Evolutionary conservation across 441 rosid genomes (phyloP), one percentile per base, ranked within the genome.

Genomic region (Metrosideros polymorpha): DNA sequence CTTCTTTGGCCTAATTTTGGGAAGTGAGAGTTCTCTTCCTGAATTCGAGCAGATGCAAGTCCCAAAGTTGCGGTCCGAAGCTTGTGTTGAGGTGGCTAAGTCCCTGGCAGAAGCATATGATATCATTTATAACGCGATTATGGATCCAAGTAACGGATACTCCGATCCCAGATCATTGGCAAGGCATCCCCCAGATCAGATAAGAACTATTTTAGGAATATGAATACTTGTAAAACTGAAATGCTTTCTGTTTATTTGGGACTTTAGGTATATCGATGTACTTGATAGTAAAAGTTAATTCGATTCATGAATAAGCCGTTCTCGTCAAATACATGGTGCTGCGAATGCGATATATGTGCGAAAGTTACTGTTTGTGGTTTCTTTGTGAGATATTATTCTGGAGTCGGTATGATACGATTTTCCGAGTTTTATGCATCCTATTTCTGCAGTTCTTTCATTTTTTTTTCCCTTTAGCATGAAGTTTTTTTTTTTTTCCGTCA

Each of bases 181-280:
- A 1, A 93, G 98, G 92, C 98, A 98, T 91, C 99, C 99, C 86
- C 99, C 98, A 2, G 96, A 94, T 89, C 99, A 96, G 86, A 98
- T 96, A 71, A 91, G 95, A 89, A 98, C 98, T 90, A 96, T 96
- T 87, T 90, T 95, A 87, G 99, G 99, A 59, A 93, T 98, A 89
- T 96, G 90, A 98, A 71, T 71, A 24, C 77, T 7, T 61, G 77
- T 39, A 35, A 24, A 66, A 66, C 14, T 5, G 77, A 19, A 66
- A 66, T 71, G 47, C 79, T 71, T 71, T 39, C 30, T 22, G 47
- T 10, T 71, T 39, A 71, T 39, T 39, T 71, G 6, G n/a, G 47
- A 39, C 47, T 71, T 39, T 22, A 71, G 79, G 47, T 71, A 22
- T 19, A 71, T 71, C 79, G 47, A 71, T 39, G 79, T 39, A 39